phyloP scores from a whole-genome alignment of 352 stramenopile genomes.

The Pythium apleroticum region DNA sequence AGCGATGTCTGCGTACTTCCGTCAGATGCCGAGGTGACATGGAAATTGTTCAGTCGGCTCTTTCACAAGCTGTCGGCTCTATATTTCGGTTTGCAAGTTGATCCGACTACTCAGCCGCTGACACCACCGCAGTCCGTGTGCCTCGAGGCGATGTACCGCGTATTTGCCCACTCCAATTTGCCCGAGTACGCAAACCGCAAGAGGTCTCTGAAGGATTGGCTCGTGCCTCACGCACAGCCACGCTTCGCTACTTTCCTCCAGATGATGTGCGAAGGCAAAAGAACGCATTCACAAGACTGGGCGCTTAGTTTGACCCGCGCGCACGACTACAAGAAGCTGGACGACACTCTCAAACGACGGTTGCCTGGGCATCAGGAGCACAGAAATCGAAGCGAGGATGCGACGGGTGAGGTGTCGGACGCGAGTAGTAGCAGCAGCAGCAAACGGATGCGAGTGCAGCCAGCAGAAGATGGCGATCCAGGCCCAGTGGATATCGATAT shows the following conservation, averaged over 20 bases:
- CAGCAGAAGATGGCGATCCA: neutral
- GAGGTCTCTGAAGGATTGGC: constrained; percentile 15
- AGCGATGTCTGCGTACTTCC: constrained; percentile 50
- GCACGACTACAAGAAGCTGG: neutral
- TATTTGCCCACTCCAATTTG: constrained; percentile 53
- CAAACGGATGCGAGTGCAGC: neutral
- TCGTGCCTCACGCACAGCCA: constrained; percentile 23
- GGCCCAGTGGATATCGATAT: constrained; percentile 12
- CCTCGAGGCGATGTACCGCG: constrained; percentile 44
- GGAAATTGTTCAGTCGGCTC: constrained; percentile 34
- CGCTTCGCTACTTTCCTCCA: constrained; percentile 16
- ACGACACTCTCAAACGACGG: neutral
- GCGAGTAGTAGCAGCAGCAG: neutral
- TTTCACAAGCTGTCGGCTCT: constrained; percentile 44
- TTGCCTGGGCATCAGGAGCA: neutral
- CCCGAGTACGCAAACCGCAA: constrained; percentile 16
- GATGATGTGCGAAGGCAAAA: constrained; percentile 16
- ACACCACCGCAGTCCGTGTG: constrained; percentile 33
- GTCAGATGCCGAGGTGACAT: constrained; percentile 43
- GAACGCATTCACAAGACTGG: neutral
- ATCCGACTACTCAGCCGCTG: constrained; percentile 12
- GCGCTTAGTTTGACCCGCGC: neutral
- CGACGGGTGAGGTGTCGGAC: neutral
- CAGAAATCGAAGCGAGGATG: neutral
- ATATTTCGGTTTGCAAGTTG: constrained; percentile 23